Evolutionary conservation across 1,284 basidiomycete species (phyloP), one percentile per base, ranked within the genome.

Genomic region (Chalciporus sp.): DNA sequence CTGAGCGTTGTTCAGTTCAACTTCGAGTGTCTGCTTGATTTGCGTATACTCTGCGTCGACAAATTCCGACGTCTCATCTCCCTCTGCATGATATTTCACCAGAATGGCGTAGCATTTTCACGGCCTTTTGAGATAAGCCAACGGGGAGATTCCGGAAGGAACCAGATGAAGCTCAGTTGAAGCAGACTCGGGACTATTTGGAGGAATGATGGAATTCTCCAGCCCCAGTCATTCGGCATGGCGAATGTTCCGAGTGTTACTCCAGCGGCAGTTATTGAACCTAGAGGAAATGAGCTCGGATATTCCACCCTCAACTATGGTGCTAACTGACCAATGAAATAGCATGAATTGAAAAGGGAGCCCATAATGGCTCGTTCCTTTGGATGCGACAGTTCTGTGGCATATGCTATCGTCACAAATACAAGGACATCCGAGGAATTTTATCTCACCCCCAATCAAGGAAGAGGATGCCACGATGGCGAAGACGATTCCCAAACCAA

Each of bases 71-170:
- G 47, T 17, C 43, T 44, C 19, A 3, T 63, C 47, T 3, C 58
- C 59, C 16, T 63, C 58, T n/a, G 51, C 53, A 43, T 63, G 58
- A 16, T 61, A 63, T n/a, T 42, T 63, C 4, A 50, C 51, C 20
- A 63, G 52, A 28, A 63, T 43, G 10, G 53, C 16, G 1, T 52
- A 20, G 1, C 78, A 0, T 78, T 73, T 4, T 69, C 68, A 16
- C 78, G 71, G 12, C 80, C 81, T 47, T 76, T 77, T 16, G 77
- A 77, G 43, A 85, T 69, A 10, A 86, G 73, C 81, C 81, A 86
- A 58, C 85, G 77, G 37, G 84, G 84, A 1, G 80, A 83, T 62
- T 85, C 81, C 3, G 83, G 83, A 20, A 84, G 69, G 58, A 80
- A 74, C 56, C 66, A 75, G 47, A 81, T 69, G 61, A 79, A 79